phyloP scores from a whole-genome alignment of 1,139 yeast genomes.

The Candida dubliniensis region DNA sequence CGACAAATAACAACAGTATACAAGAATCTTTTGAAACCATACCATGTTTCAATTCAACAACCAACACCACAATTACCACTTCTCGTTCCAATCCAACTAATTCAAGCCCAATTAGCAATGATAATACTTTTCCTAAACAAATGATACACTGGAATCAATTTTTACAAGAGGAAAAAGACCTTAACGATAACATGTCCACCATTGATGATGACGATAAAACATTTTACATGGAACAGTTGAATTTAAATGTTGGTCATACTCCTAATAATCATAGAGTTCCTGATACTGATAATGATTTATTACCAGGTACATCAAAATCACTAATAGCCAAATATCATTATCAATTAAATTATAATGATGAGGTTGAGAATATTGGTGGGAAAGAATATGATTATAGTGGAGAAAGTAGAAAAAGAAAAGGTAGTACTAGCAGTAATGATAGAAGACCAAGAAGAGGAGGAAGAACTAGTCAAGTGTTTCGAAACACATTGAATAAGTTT shows the following conservation, averaged over 20 bases:
- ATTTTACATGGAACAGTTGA: neutral
- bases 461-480: neutral
- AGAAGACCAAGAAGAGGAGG: neutral
- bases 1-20: neutral
- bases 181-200: no score
- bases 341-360: no score
- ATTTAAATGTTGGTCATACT: neutral
- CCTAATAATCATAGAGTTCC: neutral
- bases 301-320: neutral
- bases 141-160: conserved; percentile 10
- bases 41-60: no score
- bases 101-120: neutral
- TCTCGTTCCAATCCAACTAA: conserved; percentile 4
- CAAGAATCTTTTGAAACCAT: no score
- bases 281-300: neutral
- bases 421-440: neutral
- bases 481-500: neutral
- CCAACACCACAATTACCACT: conserved; percentile 1
- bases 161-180: conserved; percentile 6
- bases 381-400: neutral
- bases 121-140: neutral
- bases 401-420: neutral
- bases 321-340: neutral
- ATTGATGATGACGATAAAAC: neutral
- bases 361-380: no score